phyloP scores from a whole-genome alignment of 2,329 filamentous ascomycete genomes.

The Trichoderma hamatum region DNA sequence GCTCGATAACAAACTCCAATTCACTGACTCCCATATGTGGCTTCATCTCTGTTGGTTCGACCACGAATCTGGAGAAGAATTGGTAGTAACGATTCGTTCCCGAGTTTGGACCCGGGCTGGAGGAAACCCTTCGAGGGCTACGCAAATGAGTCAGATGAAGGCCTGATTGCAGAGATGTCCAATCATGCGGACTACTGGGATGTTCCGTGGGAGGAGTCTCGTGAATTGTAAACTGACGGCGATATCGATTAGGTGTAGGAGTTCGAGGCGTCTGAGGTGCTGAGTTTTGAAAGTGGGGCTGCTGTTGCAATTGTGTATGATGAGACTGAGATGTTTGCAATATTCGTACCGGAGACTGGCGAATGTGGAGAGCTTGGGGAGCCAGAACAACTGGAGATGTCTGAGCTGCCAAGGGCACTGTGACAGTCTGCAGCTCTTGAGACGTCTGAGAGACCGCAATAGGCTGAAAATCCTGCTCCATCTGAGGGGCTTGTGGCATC shows the following conservation, averaged over 20 bases:
- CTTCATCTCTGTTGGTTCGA: conserved; percentile 48
- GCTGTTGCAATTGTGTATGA: not conserved
- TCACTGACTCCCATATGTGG: conserved; percentile 45
- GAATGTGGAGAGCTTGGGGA: not conserved
- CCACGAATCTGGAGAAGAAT: conserved; percentile 55
- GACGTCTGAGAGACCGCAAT: not conserved
- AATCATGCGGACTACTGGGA: conserved; percentile 47
- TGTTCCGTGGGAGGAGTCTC: conserved; percentile 38
- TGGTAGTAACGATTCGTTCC: conserved; percentile 55
- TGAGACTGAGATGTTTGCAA: not conserved
- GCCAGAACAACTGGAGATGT: not conserved
- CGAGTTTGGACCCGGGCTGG: conserved; percentile 5
- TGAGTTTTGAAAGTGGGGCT: not conserved
- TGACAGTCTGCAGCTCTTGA: not conserved
- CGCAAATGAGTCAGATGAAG: conserved; percentile 53
- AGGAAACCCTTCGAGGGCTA: conserved; percentile 51
- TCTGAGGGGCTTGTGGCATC: not conserved
- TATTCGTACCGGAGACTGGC: not conserved
- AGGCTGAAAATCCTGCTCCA: not conserved
- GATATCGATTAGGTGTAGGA: not conserved
- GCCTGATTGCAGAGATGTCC: conserved; percentile 46
- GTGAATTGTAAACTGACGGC: conserved; percentile 3
- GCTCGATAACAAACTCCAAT: conserved; percentile 52
- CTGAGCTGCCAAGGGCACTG: not conserved
- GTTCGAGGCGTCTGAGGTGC: not conserved